Evolutionary conservation across 495 filamentous ascomycete species (phyloP).

Genomic region (Trichoderma erinaceum): DNA sequence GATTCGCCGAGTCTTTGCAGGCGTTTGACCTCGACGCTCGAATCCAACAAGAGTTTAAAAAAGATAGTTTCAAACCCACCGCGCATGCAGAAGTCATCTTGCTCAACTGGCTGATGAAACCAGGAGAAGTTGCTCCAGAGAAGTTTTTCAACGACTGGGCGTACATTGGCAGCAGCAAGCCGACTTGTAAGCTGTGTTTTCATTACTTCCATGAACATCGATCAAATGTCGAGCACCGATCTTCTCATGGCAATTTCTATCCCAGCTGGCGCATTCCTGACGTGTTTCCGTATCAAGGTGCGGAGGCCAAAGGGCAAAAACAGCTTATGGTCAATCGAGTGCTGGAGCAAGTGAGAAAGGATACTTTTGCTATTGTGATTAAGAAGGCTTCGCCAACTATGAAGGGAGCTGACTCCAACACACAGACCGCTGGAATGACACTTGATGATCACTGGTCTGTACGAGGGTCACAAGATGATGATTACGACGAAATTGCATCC

Average conservation of each 20-base stretch:
- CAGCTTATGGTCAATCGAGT: background rate
- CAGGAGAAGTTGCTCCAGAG: slow-evolving; percentile 2
- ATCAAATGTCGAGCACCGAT: slow-evolving; percentile 22
- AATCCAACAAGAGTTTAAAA: background rate
- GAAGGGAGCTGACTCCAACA: background rate
- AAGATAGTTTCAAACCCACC: background rate
- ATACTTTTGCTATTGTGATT: background rate
- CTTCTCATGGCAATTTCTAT: slow-evolving; percentile 31
- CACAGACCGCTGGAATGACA: background rate
- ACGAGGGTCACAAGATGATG: background rate
- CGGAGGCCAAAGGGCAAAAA: background rate
- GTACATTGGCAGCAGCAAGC: slow-evolving; percentile 37
- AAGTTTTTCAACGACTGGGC: slow-evolving; percentile 28
- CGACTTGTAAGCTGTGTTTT: slow-evolving; percentile 33
- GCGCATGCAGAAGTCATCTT: slow-evolving; percentile 17
- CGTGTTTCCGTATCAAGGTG: slow-evolving; percentile 17
- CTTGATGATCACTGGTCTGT: background rate
- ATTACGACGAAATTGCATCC: background rate
- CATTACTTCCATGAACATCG: slow-evolving; percentile 28
- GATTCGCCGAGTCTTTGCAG: background rate
- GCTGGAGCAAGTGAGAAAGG: background rate
- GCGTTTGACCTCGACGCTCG: background rate
- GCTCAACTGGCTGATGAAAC: slow-evolving; percentile 1
- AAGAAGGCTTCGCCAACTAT: background rate
- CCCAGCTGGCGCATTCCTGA: slow-evolving; percentile 30